phyloP scores from a whole-genome alignment of 176 grass and related monocot species.

The Alloteropsis semialata region DNA sequence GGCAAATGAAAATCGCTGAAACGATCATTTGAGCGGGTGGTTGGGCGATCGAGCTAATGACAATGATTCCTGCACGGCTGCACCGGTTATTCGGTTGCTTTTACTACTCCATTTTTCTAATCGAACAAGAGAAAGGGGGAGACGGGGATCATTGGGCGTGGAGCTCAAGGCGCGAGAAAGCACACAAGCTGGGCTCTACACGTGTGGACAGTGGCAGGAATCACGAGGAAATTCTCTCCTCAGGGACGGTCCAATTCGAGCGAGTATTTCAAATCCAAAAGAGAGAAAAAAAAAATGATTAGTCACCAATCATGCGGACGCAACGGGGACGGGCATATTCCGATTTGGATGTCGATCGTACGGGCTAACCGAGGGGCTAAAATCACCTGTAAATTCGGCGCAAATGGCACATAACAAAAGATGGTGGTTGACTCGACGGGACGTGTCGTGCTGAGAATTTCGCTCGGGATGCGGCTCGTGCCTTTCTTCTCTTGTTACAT shows the following conservation, averaged over 20 bases:
- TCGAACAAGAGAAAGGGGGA: neutral
- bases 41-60: neutral
- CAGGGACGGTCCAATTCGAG: neutral
- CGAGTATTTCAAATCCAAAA: neutral
- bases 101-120: neutral
- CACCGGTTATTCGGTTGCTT: neutral
- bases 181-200: constrained; percentile 8
- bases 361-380: neutral
- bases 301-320: constrained; percentile 17
- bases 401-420: constrained; percentile 22
- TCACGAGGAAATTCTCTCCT: neutral
- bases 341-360: neutral
- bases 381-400: neutral
- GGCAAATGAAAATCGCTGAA: neutral
- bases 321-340: constrained; percentile 3
- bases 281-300: neutral
- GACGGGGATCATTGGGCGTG: constrained; percentile 36
- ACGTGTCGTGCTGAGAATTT: constrained; percentile 14
- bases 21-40: neutral
- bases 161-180: constrained; percentile 33
- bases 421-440: constrained; percentile 3
- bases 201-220: constrained; percentile 25
- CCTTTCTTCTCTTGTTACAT: neutral
- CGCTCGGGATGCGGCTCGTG: neutral
- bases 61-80: neutral